These are phyloP conservation scores for Astrothelium subdiscretum DNA, from an alignment of 495 filamentous ascomycete species.

Conservation along the genomic window DNA sequence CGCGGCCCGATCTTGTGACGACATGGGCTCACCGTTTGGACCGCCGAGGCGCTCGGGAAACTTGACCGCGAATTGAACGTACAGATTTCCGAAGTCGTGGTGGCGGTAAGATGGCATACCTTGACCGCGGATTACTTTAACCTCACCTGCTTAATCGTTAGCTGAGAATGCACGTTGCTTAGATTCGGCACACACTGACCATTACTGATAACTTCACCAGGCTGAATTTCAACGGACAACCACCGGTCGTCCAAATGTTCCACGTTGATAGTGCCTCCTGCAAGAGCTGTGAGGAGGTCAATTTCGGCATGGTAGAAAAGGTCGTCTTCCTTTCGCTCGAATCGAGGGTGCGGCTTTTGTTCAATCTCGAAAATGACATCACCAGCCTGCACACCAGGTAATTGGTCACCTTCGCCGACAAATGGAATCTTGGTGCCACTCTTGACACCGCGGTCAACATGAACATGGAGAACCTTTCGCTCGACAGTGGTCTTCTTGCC, in stretches of 20 bases:
- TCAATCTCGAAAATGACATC: conserved; percentile 97
- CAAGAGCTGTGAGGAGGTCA: conserved; percentile 89
- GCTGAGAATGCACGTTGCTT: conserved; percentile 2
- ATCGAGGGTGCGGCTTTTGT: conserved; percentile 90
- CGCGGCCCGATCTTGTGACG: conserved; percentile 37
- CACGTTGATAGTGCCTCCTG: conserved; percentile 74
- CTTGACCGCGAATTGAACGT: conserved; percentile 94
- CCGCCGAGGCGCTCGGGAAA: conserved; percentile 51
- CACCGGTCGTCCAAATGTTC: conserved; percentile 97
- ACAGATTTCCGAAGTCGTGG: conserved; percentile 93
- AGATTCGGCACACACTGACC: too few species aligned
- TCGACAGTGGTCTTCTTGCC: conserved; percentile 98
- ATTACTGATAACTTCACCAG: conserved; percentile 86
- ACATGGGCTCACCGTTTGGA: conserved; percentile 45
- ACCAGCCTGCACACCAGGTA: conserved; percentile 80
- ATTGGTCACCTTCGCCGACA: conserved; percentile 91
- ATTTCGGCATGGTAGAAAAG: conserved; percentile 93
- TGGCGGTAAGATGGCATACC: conserved; percentile 97
- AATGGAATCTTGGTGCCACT: conserved; percentile 94
- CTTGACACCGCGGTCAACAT: conserved; percentile 89
- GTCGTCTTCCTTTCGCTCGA: conserved; percentile 93
- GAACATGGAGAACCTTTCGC: conserved; percentile 94
- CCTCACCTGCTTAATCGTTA: conserved; percentile 46
- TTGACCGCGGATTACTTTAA: conserved; percentile 93
- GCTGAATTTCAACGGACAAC: conserved; percentile 80